Conservation (phyloP, 768 basidiomycete genomes). For the Cubamyces sp. region DNA sequence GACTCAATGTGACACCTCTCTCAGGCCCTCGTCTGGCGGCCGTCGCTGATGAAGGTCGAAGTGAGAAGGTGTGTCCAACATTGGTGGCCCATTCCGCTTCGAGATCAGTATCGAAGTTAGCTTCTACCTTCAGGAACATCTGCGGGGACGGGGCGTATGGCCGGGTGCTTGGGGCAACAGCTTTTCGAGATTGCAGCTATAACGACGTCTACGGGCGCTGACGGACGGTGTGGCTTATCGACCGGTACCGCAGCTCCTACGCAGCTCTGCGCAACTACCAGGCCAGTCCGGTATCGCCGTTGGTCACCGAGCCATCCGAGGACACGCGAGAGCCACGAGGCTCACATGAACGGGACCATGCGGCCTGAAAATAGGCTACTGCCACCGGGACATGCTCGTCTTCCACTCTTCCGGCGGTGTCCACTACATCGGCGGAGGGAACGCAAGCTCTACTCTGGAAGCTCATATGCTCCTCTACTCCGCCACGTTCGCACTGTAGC, state of each 20-base stretch:
- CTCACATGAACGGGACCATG: conserved; percentile 16
- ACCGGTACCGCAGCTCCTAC: neutral
- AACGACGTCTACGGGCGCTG: neutral
- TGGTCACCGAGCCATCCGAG: conserved; percentile 15
- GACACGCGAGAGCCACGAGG: conserved; percentile 28
- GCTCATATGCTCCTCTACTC: conserved; percentile 11
- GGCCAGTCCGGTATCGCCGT: conserved; percentile 19
- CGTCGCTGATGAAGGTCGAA: conserved; percentile 11
- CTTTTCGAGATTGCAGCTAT: neutral
- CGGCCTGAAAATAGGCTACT: conserved; percentile 18
- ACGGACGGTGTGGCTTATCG: neutral
- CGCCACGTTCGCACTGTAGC: conserved; percentile 21
- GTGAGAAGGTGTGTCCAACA: conserved; percentile 18
- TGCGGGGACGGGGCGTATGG: neutral
- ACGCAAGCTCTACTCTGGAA: conserved; percentile 21
- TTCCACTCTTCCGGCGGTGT: conserved; percentile 15
- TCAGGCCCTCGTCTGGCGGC: conserved; percentile 17
- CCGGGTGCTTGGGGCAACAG: too few relatives aligned
- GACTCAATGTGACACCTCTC: neutral
- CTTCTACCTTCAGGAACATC: conserved; percentile 3
- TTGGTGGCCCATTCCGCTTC: conserved; percentile 13
- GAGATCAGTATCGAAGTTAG: conserved; percentile 5
- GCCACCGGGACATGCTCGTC: conserved; percentile 11
- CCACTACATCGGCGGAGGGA: conserved; percentile 21
- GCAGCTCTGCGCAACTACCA: neutral